Conservation (phyloP, 2,329 filamentous ascomycete species). For the Epichloe hybrida region DNA sequence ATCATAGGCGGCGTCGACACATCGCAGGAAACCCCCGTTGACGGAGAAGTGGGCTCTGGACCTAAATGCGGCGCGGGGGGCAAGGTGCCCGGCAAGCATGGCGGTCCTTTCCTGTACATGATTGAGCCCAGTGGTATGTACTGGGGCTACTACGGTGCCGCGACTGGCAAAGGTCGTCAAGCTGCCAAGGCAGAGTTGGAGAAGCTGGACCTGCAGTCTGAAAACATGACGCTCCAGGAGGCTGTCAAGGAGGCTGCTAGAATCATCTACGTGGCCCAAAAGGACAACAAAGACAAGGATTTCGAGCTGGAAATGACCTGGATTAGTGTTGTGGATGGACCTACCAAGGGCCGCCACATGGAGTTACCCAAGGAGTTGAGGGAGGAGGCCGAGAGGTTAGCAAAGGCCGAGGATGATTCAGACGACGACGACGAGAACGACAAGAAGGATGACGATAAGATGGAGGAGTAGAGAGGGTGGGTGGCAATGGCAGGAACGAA, state of each 20-base stretch:
- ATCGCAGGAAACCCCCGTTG: constrained; percentile 73
- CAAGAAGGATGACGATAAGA: constrained; percentile 58
- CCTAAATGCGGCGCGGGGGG: constrained; percentile 71
- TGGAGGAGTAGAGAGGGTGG: constrained; percentile 59
- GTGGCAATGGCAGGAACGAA: constrained; percentile 1
- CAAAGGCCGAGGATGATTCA: constrained; percentile 77
- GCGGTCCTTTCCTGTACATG: constrained; percentile 94
- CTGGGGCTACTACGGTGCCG: constrained; percentile 98
- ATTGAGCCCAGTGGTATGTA: constrained; percentile 94
- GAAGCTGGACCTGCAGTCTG: constrained; percentile 79
- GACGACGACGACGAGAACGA: constrained; percentile 70
- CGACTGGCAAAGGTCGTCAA: constrained; percentile 92
- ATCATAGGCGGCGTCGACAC: constrained; percentile 92
- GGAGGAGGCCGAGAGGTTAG: constrained; percentile 85
- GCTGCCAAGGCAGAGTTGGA: constrained; percentile 96
- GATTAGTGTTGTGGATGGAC: constrained; percentile 74
- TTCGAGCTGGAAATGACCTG: constrained; percentile 99
- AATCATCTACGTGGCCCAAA: constrained; percentile 95
- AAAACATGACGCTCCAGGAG: constrained; percentile 65
- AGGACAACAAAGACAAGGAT: constrained; percentile 99
- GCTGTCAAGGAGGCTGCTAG: constrained; percentile 91
- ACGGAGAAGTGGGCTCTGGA: constrained; percentile 78
- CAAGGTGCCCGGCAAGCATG: constrained; percentile 61
- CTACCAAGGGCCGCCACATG: constrained; percentile 83
- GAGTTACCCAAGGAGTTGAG: constrained; percentile 83